Base-by-base conservation (phyloP, 2,329 filamentous ascomycete genomes). In the Cordyceps cateniannulata region DNA sequence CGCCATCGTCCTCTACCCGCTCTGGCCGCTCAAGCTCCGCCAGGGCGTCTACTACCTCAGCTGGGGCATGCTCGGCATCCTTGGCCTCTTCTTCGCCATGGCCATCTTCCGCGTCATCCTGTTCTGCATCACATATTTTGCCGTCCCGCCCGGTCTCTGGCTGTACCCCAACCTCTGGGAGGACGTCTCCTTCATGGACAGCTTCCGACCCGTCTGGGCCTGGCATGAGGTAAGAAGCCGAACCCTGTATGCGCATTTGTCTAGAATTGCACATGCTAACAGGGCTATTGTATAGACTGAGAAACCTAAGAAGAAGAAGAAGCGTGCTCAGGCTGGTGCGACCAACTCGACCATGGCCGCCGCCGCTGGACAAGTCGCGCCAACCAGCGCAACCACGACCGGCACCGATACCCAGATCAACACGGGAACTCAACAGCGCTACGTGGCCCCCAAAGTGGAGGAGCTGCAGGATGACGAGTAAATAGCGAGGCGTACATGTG, bases 81-180 rank as follows among this genome's bases (percentile, higher is more conserved):
- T 99, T 50, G 95, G 90, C 60, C 78, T 96, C 54, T 99, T 99
- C 85, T 98, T 99, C 75, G 85, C 86, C 70, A 98, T 99, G 95
- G 90, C 93, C 6, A 96, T 99, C 70, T 92, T 99, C 84, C 87
- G 95, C 63, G 83, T 98, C 61, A 96, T 99, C 63, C 81, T 99
- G 29, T 99, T 99, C 79, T 88, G 91, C 72, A 77, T 96, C 72
- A 98, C 95, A 24, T 92, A 96, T 76, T 96, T 98, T 71, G 81
- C 83, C 18, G 81, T 85, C 1, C 79, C 93, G 3, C 95, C 95
- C 3, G 95, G 95, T 69, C 81, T 99, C n/a, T 99, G 95, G 95
- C 82, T 99, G 49, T 99, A 93, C 77, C 95, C 95, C 53, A 99
- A 99, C 72, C 79, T 99, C 22, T 99, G 97, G 79, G 95, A 99